A percentile compares a stretch with the other conserved stretches of the same genome.
phyloP scores from a whole-genome alignment of 192 early-diverging fungal species.

The Blastocladiella britannica region DNA sequence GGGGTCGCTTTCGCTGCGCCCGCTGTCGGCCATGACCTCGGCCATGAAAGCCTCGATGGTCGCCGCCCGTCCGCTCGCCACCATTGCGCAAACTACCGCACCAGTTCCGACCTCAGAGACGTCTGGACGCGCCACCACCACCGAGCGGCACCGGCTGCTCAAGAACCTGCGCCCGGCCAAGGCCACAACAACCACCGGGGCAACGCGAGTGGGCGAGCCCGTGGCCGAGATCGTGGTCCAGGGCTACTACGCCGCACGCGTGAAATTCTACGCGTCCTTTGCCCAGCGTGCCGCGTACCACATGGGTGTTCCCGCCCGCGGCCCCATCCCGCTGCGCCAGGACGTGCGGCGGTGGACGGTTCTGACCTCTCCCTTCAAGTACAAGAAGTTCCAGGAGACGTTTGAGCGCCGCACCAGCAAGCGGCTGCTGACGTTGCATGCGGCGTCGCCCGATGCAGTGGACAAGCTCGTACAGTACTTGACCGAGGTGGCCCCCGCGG shows the following conservation, averaged over 20 bases:
- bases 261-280: constrained; percentile 75
- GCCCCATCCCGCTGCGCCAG: constrained; percentile 45
- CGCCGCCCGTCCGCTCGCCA: no score
- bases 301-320: constrained; percentile 50
- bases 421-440: constrained; percentile 57
- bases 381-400: constrained; percentile 88
- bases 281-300: constrained; percentile 55
- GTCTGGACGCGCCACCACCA: no score
- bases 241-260: constrained; percentile 15
- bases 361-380: constrained; percentile 77
- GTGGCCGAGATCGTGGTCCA: not conserved
- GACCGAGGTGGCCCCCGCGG: constrained; percentile 55
- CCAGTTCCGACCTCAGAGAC: no score
- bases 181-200: not conserved
- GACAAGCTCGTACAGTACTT: constrained; percentile 62
- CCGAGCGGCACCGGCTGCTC: no score
- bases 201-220: not conserved
- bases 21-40: no score
- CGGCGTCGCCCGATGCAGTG: constrained; percentile 49
- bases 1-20: no score
- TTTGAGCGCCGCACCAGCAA: constrained; percentile 84
- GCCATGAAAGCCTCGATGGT: no score
- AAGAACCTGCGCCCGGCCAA: no score
- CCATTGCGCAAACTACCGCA: no score
- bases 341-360: constrained; percentile 65